Conservation (phyloP, 2,329 filamentous ascomycete species). For the Hypoxylon sp. region DNA sequence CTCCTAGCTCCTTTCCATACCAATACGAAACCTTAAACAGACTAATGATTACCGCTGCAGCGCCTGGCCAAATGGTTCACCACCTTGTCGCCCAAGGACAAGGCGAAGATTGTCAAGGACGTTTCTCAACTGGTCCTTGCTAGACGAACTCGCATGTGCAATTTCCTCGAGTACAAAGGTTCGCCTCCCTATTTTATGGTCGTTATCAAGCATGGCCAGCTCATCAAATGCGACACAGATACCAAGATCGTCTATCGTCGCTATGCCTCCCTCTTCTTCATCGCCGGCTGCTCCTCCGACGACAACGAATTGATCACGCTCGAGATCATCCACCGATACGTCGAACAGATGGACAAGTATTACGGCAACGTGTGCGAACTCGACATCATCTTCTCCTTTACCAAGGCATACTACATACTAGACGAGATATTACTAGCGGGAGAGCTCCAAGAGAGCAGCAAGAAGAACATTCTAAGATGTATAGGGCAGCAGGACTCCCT, state of each 20-base stretch:
- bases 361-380: conserved; percentile 99
- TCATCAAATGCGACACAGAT: conserved; percentile 66
- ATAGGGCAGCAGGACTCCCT: conserved; percentile 98
- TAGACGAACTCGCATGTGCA: conserved; percentile 98
- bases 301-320: conserved; percentile 99
- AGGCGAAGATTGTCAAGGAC: conserved; percentile 99
- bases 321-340: conserved; percentile 98
- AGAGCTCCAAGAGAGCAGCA: conserved; percentile 98
- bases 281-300: conserved; percentile 94
- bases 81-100: conserved; percentile 95
- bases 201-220: conserved; percentile 1
- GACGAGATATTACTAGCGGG: conserved; percentile 95
- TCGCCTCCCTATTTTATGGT: conserved; percentile 24
- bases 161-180: conserved; percentile 99
- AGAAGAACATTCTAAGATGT: conserved; percentile 96
- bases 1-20: conserved; percentile 51
- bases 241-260: conserved; percentile 98
- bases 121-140: conserved; percentile 97
- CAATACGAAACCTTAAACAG: neutral
- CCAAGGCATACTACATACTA: conserved; percentile 99
- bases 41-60: conserved; percentile 61
- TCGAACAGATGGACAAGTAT: conserved; percentile 99
- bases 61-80: conserved; percentile 99
- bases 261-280: conserved; percentile 99
- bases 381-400: conserved; percentile 99